Evolutionary conservation across 164 flowering plant genomes (phyloP).

Genomic region (Malania oleifera): DNA sequence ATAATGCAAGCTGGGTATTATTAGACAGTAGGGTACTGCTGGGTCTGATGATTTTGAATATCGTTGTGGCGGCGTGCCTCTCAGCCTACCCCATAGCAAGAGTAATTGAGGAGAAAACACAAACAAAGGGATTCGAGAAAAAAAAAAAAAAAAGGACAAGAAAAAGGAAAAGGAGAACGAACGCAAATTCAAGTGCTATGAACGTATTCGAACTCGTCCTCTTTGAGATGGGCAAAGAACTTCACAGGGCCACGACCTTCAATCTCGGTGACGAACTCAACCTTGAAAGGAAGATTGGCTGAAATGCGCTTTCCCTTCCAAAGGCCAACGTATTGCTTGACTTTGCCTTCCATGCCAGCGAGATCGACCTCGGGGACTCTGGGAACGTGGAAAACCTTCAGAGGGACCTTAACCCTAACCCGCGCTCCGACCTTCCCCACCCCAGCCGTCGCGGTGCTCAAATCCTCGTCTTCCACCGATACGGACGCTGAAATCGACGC

Average conservation of each 20-base stretch:
- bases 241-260: constrained; percentile 58
- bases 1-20: too few relatives aligned
- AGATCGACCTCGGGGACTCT: constrained; percentile 64
- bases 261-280: constrained; percentile 45
- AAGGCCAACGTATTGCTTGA: constrained; percentile 67
- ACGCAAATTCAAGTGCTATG: constrained; percentile 2
- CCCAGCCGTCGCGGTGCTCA: background rate
- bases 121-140: too few relatives aligned
- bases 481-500: background rate
- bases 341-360: constrained; percentile 53
- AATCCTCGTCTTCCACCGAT: constrained; percentile 10
- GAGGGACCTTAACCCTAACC: constrained; percentile 69
- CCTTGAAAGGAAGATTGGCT: constrained; percentile 75
- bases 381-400: constrained; percentile 81
- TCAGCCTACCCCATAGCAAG: too few relatives aligned
- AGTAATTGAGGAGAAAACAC: too few relatives aligned
- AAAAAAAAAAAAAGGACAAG: too few relatives aligned
- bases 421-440: constrained; percentile 48
- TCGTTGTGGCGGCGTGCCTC: too few relatives aligned
- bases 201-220: constrained; percentile 76
- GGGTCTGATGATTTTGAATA: too few relatives aligned
- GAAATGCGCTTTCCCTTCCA: constrained; percentile 84
- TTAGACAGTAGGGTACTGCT: too few relatives aligned
- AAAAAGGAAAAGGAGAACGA: background rate
- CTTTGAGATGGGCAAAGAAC: constrained; percentile 75